Evolutionary conservation across 192 early-diverging fungal species (phyloP).

Genomic region (Gaertneriomyces sp.): DNA sequence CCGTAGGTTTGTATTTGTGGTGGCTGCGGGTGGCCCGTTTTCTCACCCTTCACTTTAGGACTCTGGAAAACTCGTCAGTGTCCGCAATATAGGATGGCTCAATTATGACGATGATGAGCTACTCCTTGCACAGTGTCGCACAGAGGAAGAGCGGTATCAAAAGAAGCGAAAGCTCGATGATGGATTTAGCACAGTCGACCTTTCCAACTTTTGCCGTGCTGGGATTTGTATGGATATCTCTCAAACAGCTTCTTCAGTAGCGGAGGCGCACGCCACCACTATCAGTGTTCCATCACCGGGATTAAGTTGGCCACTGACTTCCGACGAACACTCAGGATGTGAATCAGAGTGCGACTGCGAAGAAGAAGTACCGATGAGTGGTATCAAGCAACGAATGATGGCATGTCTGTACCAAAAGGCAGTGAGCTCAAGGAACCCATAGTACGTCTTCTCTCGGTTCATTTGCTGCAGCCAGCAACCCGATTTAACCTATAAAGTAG

Average conservation of each 20-base stretch:
- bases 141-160: constrained; percentile 41
- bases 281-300: no score
- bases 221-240: no score
- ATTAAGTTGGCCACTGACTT: no score
- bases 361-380: constrained; percentile 40
- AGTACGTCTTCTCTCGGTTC: constrained; percentile 3
- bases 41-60: constrained; percentile 33
- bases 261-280: no score
- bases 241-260: no score
- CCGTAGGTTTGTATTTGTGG: not conserved
- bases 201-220: no score
- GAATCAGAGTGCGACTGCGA: constrained; percentile 1
- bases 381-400: constrained; percentile 69
- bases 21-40: not conserved
- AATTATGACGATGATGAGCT: constrained; percentile 64
- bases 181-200: not conserved
- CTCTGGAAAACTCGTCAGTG: constrained; percentile 51
- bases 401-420: constrained; percentile 61
- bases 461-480: not conserved
- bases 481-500: constrained; percentile 3
- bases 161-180: constrained; percentile 11
- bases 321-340: no score
- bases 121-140: constrained; percentile 40
- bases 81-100: constrained; percentile 60
- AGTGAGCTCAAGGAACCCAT: constrained; percentile 38